Evolutionary conservation across 148 eudicot genomes (phyloP), one percentile per base, ranked within the genome.

Genomic region (Euryodendron excelsum): DNA sequence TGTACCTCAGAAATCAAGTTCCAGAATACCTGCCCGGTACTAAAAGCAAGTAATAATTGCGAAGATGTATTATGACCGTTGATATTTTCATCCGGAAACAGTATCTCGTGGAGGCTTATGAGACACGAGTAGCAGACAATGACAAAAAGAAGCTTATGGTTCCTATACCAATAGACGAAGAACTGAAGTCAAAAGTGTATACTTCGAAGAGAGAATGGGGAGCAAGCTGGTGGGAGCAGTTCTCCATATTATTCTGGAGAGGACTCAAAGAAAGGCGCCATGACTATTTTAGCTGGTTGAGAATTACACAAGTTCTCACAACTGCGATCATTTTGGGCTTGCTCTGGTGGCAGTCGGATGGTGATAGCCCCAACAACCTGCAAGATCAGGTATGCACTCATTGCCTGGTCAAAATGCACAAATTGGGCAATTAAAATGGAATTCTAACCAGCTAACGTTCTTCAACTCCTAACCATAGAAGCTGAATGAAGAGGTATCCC

Each of bases 221-320:
- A 78, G 94, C 97, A 76, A 93, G 92, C 86, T 96, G 99, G 99
- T 90, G 91, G 77, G 85, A 93, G 62, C 99, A 93, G 63, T 93
- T 86, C 69, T 78, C 85, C 50, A 96, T 96, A n/a, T 75, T 96
- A 70, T 90, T 90, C 75, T 44, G 80, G 73, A 87, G 99, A 88
- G 99, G 99, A 48, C 82, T 96, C 59, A 96, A 91, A 89, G 99
- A 96, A 84, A 79, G 99, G 72, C 79, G 87, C 55, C 95, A 96
- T 61, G 99, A 96, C 75, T 93, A 96, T 75, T 96, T 96, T 69
- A 91, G 99, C 89, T 96, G 99, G 99, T 81, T 96, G 68, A 87
- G 99, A 83, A 80, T 96, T 44, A 93, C 93, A 25, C 99, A 96
- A 85, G 94, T 96, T 70, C 80, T 96, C 37, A 84, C 88, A 18